These are phyloP conservation scores for Camellia granthamiana DNA, from an alignment of 148 eudicot species.

Conservation along the genomic window DNA sequence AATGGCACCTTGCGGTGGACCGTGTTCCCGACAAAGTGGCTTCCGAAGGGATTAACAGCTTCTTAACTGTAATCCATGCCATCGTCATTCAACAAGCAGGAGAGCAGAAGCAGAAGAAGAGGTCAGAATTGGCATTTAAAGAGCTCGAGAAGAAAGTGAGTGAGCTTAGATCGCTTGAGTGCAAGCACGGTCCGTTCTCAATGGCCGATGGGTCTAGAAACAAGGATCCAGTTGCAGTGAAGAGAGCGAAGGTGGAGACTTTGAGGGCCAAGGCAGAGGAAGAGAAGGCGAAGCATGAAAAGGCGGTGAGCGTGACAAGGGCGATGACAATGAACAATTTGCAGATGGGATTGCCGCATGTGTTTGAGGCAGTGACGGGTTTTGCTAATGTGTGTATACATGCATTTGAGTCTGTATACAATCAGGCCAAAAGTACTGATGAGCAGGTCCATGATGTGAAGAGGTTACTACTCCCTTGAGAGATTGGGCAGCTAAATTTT, in stretches of 20 bases:
- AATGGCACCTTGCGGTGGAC: constrained; percentile 76
- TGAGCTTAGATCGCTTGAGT: constrained; percentile 56
- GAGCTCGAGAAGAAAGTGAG: constrained; percentile 67
- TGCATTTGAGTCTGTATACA: constrained; percentile 64
- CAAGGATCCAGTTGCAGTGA: constrained; percentile 57
- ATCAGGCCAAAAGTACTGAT: constrained; percentile 50
- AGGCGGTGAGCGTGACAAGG: constrained; percentile 64
- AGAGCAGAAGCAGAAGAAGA: constrained; percentile 82
- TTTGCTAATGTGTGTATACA: constrained; percentile 75
- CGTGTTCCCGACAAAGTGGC: constrained; percentile 87
- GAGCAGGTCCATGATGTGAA: constrained; percentile 59
- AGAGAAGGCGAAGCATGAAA: constrained; percentile 77
- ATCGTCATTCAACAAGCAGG: constrained; percentile 72
- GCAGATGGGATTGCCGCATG: constrained; percentile 84
- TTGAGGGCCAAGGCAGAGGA: constrained; percentile 73
- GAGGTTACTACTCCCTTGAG: constrained; percentile 45
- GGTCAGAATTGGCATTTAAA: constrained; percentile 57
- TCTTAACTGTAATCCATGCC: constrained; percentile 59
- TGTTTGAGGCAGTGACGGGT: constrained; percentile 82
- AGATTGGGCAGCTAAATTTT: not conserved
- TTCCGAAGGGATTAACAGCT: constrained; percentile 75
- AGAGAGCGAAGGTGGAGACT: constrained; percentile 57
- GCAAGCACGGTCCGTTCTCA: constrained; percentile 56
- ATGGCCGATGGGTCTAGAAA: constrained; percentile 23
- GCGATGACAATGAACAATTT: constrained; percentile 78